These are phyloP conservation scores for Stachybotrys elegans DNA, from an alignment of 2,329 filamentous ascomycete species.

Conservation along the genomic window DNA sequence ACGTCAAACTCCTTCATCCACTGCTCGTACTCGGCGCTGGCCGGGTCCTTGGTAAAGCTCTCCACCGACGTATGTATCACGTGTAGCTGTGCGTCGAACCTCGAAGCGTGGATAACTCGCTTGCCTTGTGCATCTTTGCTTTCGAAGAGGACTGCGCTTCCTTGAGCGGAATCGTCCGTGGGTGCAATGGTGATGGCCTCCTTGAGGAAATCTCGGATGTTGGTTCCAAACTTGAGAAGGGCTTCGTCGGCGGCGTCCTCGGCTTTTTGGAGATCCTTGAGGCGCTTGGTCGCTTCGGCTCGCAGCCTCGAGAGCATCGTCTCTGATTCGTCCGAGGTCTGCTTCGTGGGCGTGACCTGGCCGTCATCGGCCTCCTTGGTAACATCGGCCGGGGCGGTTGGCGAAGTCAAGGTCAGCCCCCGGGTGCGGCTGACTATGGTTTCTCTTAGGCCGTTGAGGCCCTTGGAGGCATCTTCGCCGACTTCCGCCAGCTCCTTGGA, in stretches of 20 bases:
- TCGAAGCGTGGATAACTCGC: slow-evolving; percentile 87
- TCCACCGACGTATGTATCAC: slow-evolving; percentile 84
- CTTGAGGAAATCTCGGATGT: slow-evolving; percentile 81
- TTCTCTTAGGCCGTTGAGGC: slow-evolving; percentile 65
- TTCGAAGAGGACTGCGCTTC: slow-evolving; percentile 76
- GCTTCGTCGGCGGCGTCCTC: slow-evolving; percentile 97
- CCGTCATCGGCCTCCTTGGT: slow-evolving; percentile 27
- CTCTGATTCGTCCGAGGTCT: slow-evolving; percentile 41
- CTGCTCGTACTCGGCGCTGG: slow-evolving; percentile 64
- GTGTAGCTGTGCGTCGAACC: slow-evolving; percentile 93
- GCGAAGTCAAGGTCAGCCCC: slow-evolving; percentile 63
- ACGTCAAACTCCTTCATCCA: slow-evolving; percentile 75
- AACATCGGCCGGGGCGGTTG: slow-evolving; percentile 27
- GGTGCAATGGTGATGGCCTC: slow-evolving; percentile 88
- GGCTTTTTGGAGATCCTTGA: slow-evolving; percentile 85
- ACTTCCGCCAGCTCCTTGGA: slow-evolving; percentile 79
- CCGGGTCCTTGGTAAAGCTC: slow-evolving; percentile 78
- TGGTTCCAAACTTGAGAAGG: slow-evolving; percentile 83
- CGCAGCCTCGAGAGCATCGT: slow-evolving; percentile 73
- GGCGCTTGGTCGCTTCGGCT: slow-evolving; percentile 70
- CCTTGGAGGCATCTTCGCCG: slow-evolving; percentile 75
- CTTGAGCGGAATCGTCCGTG: slow-evolving; percentile 50
- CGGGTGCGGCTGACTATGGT: slow-evolving; percentile 69
- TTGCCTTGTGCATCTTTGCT: slow-evolving; percentile 88
- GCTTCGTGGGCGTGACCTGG: slow-evolving; percentile 42